Base-by-base conservation (phyloP, 345 rosid genomes). In the Syzygium aqueum region DNA sequence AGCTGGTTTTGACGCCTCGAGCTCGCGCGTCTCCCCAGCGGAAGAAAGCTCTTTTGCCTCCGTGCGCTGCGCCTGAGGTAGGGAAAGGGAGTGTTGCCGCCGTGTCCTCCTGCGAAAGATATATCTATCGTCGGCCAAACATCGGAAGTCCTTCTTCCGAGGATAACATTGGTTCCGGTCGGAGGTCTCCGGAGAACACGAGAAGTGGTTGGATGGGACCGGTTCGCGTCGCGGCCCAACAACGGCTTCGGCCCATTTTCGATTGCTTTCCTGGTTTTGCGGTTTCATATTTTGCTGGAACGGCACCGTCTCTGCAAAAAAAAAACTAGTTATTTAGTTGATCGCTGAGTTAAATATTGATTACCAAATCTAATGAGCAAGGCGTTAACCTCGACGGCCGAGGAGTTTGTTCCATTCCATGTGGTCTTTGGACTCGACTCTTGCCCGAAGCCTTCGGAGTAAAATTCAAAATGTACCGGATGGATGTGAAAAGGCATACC, bases 391-490 rank as follows among this genome's bases (percentile, higher is more conserved):
- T 61, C 14, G 73, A 16, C 15, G 19, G 73, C 37, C 4, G 2
- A 13, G 19, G 73, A 59, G 25, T 59, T 7, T 27, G 33, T 27
- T 59, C 4, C 6, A 30, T 12, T 27, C 0, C 13, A 11, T 14
- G 3, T 0, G 30, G 30, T 27, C 30, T 27, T 43, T 43, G 46
- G 46, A 43, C 46, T 43, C 46, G 7, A 43, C 46, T n/a, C 0
- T 13, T 61, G 4, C n/a, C 2, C 0, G 2, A 7, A 61, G 0
- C 2, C 15, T 61, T 13, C 0, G 0, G 19, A 61, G 0, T 0
- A 27, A 61, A 61, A n/a, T 27, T 0, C 0, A 12, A 0, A n/a
- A 61, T 13, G 3, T 5, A 27, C 4, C 0, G 0, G 0, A 4
- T 25, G 2, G 2, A n/a, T n/a, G 1, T 6, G 8, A 61, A n/a